A percentile compares a stretch with the other conserved stretches of the same genome.
Evolutionary conservation across 2,329 filamentous ascomycete species (phyloP).

Genomic region (Pseudovirgaria hyperparasitica): DNA sequence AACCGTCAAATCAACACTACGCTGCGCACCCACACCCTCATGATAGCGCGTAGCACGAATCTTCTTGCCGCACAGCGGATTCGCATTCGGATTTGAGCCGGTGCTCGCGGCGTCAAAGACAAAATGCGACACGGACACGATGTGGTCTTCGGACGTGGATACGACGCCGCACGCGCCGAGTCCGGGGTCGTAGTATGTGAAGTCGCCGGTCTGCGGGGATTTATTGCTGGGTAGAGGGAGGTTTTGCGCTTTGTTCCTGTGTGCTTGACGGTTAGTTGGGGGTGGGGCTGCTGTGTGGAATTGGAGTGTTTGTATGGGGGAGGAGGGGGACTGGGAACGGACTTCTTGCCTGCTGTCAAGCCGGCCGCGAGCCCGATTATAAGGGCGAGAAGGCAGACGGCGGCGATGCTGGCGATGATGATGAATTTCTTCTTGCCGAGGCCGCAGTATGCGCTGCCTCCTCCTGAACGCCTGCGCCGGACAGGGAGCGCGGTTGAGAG

Average conservation of each 20-base stretch:
- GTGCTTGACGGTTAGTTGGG: neutral
- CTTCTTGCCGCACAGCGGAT: slow-evolving; percentile 53
- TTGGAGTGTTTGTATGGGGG: neutral
- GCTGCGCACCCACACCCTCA: slow-evolving; percentile 30
- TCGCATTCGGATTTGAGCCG: slow-evolving; percentile 44
- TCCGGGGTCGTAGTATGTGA: slow-evolving; percentile 56
- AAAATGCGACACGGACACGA: slow-evolving; percentile 55
- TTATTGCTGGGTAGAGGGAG: slow-evolving; percentile 40
- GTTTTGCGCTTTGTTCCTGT: too few species aligned
- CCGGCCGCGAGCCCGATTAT: slow-evolving; percentile 31
- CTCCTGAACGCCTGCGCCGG: too few species aligned
- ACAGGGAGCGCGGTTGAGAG: too few species aligned
- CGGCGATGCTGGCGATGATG: slow-evolving; percentile 1
- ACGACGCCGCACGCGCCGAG: slow-evolving; percentile 58
- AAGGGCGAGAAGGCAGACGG: too few species aligned
- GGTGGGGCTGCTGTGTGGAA: neutral
- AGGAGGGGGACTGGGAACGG: neutral
- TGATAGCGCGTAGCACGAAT: slow-evolving; percentile 47
- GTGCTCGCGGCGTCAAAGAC: slow-evolving; percentile 48
- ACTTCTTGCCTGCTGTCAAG: slow-evolving; percentile 9
- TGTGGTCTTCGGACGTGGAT: slow-evolving; percentile 40
- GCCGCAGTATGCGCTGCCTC: too few species aligned
- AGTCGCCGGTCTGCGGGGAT: slow-evolving; percentile 45
- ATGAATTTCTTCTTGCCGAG: too few species aligned
- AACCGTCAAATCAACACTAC: slow-evolving; percentile 48